Conservation (phyloP, 305 asterid species). For the Vinca major region DNA sequence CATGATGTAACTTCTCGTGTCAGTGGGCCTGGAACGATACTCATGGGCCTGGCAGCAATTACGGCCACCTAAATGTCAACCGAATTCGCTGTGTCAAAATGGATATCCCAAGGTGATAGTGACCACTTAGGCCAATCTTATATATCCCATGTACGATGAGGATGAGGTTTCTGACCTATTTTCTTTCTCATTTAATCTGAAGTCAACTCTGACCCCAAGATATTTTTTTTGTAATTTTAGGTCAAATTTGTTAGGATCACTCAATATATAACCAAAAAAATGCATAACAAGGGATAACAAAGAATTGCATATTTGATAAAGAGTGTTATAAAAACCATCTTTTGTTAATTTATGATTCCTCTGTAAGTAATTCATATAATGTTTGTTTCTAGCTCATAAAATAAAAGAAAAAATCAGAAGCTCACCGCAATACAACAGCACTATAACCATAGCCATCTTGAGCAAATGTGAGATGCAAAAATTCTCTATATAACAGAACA, state of each 20-base stretch:
- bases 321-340: not conserved
- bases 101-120: no score
- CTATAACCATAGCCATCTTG: conserved; percentile 46
- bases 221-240: not conserved
- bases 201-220: not conserved
- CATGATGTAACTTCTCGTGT: no score
- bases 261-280: not conserved
- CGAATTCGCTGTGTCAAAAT: no score
- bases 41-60: no score
- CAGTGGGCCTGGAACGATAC: no score
- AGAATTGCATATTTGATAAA: not conserved
- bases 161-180: no score
- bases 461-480: conserved; percentile 56
- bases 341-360: not conserved
- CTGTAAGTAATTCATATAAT: not conserved
- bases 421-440: conserved; percentile 48
- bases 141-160: no score
- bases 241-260: not conserved
- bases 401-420: not conserved
- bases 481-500: conserved; percentile 57
- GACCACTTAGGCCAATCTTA: no score
- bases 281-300: not conserved
- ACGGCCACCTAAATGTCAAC: no score
- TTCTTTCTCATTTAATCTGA: not conserved
- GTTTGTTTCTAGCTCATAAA: not conserved